Percentiles rank a stretch among this genome's conserved stretches.
These are phyloP conservation scores for Beta vulgaris DNA, from an alignment of 148 eudicot species.

Conservation along the genomic window DNA sequence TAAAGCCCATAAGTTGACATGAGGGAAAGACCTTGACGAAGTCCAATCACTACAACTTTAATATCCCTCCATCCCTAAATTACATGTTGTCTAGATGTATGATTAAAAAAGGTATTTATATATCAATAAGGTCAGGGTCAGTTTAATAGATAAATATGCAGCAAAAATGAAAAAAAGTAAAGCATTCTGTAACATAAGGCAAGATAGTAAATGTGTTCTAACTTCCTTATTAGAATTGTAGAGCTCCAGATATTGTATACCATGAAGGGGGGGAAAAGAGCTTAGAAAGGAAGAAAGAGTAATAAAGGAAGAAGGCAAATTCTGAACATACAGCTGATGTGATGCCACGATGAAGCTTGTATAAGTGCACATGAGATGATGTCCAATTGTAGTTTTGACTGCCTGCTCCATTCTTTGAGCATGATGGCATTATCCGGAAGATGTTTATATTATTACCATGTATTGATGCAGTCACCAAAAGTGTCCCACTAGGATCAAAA, in stretches of 20 bases:
- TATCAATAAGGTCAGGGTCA: background rate
- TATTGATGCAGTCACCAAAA: constrained; percentile 88
- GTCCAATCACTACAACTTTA: constrained; percentile 1
- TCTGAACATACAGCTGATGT: constrained; percentile 72
- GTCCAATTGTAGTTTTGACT: constrained; percentile 59
- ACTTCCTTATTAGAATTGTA: background rate
- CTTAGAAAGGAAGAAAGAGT: background rate
- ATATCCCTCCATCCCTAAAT: background rate
- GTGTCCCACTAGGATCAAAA: constrained; percentile 98
- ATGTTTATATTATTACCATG: constrained; percentile 91
- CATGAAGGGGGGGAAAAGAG: background rate
- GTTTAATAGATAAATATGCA: background rate
- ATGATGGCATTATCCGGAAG: constrained; percentile 73
- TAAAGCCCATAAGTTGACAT: background rate
- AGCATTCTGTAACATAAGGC: background rate
- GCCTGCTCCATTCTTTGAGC: constrained; percentile 63
- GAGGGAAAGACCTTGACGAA: background rate
- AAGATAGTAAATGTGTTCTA: background rate
- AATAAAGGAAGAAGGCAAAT: background rate
- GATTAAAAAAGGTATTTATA: background rate
- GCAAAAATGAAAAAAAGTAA: background rate
- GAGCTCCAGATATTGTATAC: background rate
- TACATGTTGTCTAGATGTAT: background rate
- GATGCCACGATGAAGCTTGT: constrained; percentile 95
- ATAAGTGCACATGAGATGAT: constrained; percentile 80